Evolutionary conservation across 1,284 basidiomycete genomes (phyloP).

Genomic region (Ceratobasidium sp.): DNA sequence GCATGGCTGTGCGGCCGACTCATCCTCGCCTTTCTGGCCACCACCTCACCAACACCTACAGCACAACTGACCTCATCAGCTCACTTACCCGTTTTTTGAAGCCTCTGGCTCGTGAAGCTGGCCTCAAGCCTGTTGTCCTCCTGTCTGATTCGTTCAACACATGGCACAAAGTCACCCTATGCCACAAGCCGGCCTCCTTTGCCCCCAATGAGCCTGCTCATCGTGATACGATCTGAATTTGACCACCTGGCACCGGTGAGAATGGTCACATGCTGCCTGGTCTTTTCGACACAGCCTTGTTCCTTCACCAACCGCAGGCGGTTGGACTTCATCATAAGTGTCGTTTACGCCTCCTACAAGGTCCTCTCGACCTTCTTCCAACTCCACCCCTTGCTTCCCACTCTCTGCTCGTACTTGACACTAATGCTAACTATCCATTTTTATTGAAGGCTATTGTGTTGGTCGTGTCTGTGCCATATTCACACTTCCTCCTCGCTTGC

Average conservation of each 20-base stretch:
- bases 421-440: not conserved
- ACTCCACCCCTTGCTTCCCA: too few species aligned
- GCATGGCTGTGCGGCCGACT: conserved; percentile 15
- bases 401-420: too few species aligned
- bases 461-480: conserved; percentile 6
- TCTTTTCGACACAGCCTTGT: not conserved
- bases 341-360: too few species aligned
- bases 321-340: not conserved
- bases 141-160: not conserved
- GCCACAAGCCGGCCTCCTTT: not conserved
- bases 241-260: not conserved
- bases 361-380: too few species aligned
- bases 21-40: not conserved
- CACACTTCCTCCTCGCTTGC: not conserved
- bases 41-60: not conserved
- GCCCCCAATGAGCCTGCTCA: not conserved
- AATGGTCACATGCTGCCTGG: not conserved
- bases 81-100: not conserved
- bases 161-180: conserved; percentile 3
- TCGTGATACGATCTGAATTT: not conserved
- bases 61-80: not conserved
- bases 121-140: not conserved
- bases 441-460: conserved; percentile 10
- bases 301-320: conserved; percentile 5
- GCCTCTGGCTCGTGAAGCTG: not conserved